Base-by-base conservation (phyloP, 2,329 filamentous ascomycete species). In the Macrophomina phaseolina region DNA sequence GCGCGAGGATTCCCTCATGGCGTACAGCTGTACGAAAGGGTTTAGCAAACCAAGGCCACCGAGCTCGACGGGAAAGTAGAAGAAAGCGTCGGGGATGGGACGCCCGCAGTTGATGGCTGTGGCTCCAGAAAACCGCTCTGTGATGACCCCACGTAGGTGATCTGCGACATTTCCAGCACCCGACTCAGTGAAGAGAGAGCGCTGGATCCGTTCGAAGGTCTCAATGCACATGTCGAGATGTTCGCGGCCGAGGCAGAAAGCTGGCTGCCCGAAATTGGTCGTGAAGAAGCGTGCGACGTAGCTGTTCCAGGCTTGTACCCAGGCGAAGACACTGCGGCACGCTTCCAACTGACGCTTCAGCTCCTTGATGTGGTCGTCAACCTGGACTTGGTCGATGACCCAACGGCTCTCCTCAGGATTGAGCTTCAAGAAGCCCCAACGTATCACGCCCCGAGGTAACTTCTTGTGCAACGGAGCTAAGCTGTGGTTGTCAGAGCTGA, bases 281-380 rank as follows among this genome's bases (percentile, higher is more conserved):
- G 78, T 78, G 72, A 89, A 87, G 74, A 88, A 89, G 1, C 82
- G 81, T 7, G 79, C 81, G 36, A 85, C 82, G 71, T 87, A 88
- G 46, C 80, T 83, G 70, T 89, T 89, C 81, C 86, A 89, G 0
- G 85, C 85, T 69, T 88, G 83, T 3, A 89, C 81, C 81, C 85
- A 89, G 32, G 83, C 79, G 68, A 89, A 85, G 6, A 89, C 77
- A 68, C 83, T 87, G 67, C 82, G 82, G 67, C 83, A 85, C 32
- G 83, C 80, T 5, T 79, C 78, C 5, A 91, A 83, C 70, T 91
- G 88, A 4, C 80, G 82, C 38, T 81, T 81, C 3, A 91, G 81
- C 72, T 90, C 87, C 2, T 79, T 73, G 64, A 89, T 85, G 69
- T 90, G 88, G 32, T 80, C 76, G 68, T 89, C 83, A 0, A 91